Evolutionary conservation across 1,284 basidiomycete species (phyloP), one percentile per base, ranked within the genome.

Genomic region (Leucoagaricus sp.): DNA sequence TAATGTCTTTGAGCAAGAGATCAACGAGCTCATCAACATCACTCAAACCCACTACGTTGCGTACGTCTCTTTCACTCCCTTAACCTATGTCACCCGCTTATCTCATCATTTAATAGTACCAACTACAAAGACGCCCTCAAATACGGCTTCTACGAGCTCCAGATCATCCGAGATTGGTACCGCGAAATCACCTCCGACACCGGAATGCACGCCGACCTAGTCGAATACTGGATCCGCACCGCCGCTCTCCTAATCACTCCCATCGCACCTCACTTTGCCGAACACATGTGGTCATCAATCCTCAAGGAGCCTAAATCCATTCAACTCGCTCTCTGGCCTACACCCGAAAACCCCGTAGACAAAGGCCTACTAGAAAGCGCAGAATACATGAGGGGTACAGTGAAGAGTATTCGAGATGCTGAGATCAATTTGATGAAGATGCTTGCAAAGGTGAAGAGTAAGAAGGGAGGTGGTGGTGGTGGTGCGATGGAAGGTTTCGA

Each of bases 61-160:
- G 93, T 96, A 71, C 67, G 91, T 8, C 40, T 15, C 48, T 34
- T 26, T 28, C 9, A 12, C 15, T 21, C 25, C 12, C 29, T 31
- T 21, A 23, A 45, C 40, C 42, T 57, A 25, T 34, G n/a, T 25
- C 17, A 33, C 41, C 48, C 38, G 23, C 17, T 19, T 6, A 8
- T n/a, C 50, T 26, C 21, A 19, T 2, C 17, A 19, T 38, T 57
- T 55, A 33, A 50, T 61, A 96, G 94, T 28, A 93, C 90, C 62
- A 87, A 94, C 69, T 99, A 93, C 86, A 98, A 98, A 76, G 94
- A 96, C 61, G 95, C 95, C 2, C 75, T 98, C 63, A 98, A 98
- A 75, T 88, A 83, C 61, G 96, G 96, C 51, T 97, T 98, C 77
- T 99, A 96, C 79, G 95, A 98, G 70, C 84, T 97, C 63, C 94